Evolutionary conservation across 2,329 filamentous ascomycete species (phyloP).

Genomic region (Aspergillus terreus): DNA sequence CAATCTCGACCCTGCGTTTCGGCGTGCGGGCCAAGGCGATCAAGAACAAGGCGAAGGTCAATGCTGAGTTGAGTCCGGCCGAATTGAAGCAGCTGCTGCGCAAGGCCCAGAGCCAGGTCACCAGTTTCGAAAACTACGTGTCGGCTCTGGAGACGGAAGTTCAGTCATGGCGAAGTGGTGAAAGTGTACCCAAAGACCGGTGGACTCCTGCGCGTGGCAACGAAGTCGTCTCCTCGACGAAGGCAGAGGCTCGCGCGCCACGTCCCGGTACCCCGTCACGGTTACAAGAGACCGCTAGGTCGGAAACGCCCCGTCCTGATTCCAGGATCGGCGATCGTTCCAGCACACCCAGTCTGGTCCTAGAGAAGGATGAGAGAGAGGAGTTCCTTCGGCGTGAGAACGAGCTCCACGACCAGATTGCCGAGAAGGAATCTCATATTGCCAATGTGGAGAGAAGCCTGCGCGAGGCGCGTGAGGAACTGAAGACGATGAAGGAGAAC

Average conservation of each 20-base stretch:
- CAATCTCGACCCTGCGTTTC: constrained; percentile 84
- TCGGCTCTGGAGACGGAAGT: constrained; percentile 79
- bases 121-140: constrained; percentile 84
- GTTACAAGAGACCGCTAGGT: constrained; percentile 45
- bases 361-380: constrained; percentile 95
- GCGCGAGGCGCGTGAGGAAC: constrained; percentile 79
- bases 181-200: constrained; percentile 79
- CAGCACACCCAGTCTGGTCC: constrained; percentile 77
- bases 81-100: constrained; percentile 91
- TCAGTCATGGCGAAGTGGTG: constrained; percentile 80
- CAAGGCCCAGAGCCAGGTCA: constrained; percentile 86
- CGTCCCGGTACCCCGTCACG: constrained; percentile 41
- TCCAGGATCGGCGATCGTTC: constrained; percentile 73
- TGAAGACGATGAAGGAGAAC: constrained; percentile 79
- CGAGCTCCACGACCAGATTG: constrained; percentile 92
- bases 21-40: constrained; percentile 96
- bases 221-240: constrained; percentile 49
- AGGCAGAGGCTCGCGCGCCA: constrained; percentile 46
- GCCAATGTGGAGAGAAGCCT: constrained; percentile 75
- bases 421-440: constrained; percentile 84
- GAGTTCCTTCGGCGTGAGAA: constrained; percentile 95
- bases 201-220: constrained; percentile 69
- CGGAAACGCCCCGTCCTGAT: constrained; percentile 61
- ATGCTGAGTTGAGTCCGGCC: constrained; percentile 90
- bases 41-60: constrained; percentile 99